Percentiles rank a stretch among this genome's conserved stretches.
Evolutionary conservation across 2,329 filamentous ascomycete species (phyloP).

Genomic region (Fusarium chaquense): DNA sequence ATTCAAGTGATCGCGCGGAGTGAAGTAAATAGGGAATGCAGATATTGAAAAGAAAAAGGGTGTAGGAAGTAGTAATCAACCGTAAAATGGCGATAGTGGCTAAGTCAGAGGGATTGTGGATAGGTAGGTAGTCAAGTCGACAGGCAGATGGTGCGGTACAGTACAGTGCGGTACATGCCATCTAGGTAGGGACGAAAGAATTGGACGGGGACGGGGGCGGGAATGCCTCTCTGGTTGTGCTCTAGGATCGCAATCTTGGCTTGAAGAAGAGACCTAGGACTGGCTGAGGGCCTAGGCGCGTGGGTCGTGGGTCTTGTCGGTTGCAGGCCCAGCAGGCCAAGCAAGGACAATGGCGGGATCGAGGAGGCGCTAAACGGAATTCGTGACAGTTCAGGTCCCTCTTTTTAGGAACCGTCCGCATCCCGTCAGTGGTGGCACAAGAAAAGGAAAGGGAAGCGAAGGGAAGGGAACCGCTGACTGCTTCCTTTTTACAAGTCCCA

Average conservation of each 20-base stretch:
- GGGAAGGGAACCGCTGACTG: conserved; percentile 2
- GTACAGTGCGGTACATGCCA: conserved; percentile 7
- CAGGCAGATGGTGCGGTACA: conserved; percentile 35
- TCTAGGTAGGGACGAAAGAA: conserved; percentile 37
- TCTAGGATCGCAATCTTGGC: conserved; percentile 43
- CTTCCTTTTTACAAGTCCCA: conserved; percentile 14
- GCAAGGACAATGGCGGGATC: conserved; percentile 46
- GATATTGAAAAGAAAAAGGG: conserved; percentile 31
- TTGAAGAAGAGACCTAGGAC: conserved; percentile 27
- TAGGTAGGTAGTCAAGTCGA: conserved; percentile 33
- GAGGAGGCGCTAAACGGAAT: conserved; percentile 48
- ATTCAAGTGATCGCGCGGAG: conserved; percentile 6
- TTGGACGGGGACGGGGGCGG: conserved; percentile 36
- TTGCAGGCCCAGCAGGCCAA: conserved; percentile 38
- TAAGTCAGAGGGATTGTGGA: conserved; percentile 35
- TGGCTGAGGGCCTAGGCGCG: conserved; percentile 40
- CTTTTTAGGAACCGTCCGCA: conserved; percentile 3
- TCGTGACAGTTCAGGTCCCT: conserved; percentile 41
- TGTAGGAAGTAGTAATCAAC: conserved; percentile 40
- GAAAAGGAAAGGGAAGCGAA: background rate
- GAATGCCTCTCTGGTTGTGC: conserved; percentile 34
- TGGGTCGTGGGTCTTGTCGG: conserved; percentile 36
- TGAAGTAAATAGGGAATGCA: conserved; percentile 12
- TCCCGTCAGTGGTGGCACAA: conserved; percentile 24
- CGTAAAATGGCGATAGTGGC: conserved; percentile 40